Percentiles rank a stretch among this genome's conserved stretches.
These are phyloP conservation scores for Streptanthus diversifolius DNA, from an alignment of 345 rosid species.

Conservation along the genomic window DNA sequence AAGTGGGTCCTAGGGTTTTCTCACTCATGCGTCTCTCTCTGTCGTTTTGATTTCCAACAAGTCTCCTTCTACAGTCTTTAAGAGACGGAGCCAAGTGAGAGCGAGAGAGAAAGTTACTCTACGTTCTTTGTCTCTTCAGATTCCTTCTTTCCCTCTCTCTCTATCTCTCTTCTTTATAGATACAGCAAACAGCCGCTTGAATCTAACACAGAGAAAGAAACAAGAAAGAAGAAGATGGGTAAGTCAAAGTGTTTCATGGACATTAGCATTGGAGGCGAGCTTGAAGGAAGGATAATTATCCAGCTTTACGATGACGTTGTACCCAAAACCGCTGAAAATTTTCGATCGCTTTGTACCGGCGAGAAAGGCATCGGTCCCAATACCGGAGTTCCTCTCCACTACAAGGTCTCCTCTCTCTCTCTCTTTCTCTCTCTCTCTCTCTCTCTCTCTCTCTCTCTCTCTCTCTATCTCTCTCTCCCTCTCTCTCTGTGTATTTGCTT, in stretches of 20 bases:
- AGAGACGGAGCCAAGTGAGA: constrained; percentile 9
- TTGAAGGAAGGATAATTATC: constrained; percentile 83
- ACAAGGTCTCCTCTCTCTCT: constrained; percentile 51
- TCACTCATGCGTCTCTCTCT: constrained; percentile 24
- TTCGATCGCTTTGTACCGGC: constrained; percentile 90
- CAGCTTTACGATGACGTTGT: constrained; percentile 84
- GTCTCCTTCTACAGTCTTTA: constrained; percentile 11
- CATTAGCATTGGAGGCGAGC: constrained; percentile 83
- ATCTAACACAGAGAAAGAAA: not conserved
- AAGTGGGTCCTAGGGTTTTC: constrained; percentile 39
- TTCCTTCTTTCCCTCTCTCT: not conserved
- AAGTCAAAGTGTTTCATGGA: constrained; percentile 75
- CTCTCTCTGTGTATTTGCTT: not conserved
- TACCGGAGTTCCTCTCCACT: constrained; percentile 77
- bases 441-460: not conserved
- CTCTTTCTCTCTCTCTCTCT: not conserved
- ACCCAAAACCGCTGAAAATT: constrained; percentile 87
- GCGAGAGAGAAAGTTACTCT: not conserved
- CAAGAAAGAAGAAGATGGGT: constrained; percentile 38
- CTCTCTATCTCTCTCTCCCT: not conserved
- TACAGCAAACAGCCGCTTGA: not conserved
- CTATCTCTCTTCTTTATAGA: not conserved
- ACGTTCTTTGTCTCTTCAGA: constrained; percentile 9
- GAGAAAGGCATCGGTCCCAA: constrained; percentile 85
- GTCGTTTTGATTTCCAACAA: constrained; percentile 27